A percentile compares a stretch with the other conserved stretches of the same genome.
Evolutionary conservation across 495 filamentous ascomycete species (phyloP).

Genomic region (Xylaria acuta): DNA sequence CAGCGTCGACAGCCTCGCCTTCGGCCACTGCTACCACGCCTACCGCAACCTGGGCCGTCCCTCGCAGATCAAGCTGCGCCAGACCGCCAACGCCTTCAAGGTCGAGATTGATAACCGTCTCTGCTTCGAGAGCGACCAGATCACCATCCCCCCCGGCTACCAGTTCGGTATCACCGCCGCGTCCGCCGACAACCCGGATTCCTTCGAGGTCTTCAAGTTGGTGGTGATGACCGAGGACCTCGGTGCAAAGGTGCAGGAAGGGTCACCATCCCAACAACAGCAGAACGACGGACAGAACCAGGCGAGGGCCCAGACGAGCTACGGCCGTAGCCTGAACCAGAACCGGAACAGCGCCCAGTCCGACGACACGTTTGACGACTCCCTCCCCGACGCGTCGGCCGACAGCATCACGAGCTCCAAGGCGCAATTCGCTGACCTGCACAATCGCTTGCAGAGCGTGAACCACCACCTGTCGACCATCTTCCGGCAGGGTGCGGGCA

Average conservation of each 20-base stretch:
- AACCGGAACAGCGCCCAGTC: constrained; percentile 26
- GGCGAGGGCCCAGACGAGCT: constrained; percentile 39
- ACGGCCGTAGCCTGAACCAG: constrained; percentile 34
- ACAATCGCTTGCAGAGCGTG: constrained; percentile 78
- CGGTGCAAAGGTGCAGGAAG: constrained; percentile 38
- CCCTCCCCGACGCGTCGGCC: constrained; percentile 53
- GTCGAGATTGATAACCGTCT: constrained; percentile 81
- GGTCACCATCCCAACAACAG: constrained; percentile 45
- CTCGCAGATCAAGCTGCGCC: constrained; percentile 74
- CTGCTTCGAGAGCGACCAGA: constrained; percentile 84
- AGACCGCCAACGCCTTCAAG: constrained; percentile 67
- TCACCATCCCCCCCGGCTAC: constrained; percentile 80
- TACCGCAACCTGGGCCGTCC: constrained; percentile 92
- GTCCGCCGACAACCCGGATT: constrained; percentile 89
- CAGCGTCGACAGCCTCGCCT: constrained; percentile 83
- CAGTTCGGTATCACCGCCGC: constrained; percentile 86
- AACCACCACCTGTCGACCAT: constrained; percentile 74
- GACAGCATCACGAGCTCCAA: constrained; percentile 57
- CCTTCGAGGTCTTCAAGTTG: constrained; percentile 92
- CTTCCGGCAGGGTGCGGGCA: constrained; percentile 65
- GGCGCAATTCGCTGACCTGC: constrained; percentile 79
- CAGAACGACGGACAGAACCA: constrained; percentile 34
- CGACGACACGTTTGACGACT: constrained; percentile 51
- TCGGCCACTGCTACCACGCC: constrained; percentile 88
- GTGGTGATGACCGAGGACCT: constrained; percentile 63